Base-by-base conservation (phyloP, 2,329 filamentous ascomycete species). In the Colletotrichum neosansevieriae region DNA sequence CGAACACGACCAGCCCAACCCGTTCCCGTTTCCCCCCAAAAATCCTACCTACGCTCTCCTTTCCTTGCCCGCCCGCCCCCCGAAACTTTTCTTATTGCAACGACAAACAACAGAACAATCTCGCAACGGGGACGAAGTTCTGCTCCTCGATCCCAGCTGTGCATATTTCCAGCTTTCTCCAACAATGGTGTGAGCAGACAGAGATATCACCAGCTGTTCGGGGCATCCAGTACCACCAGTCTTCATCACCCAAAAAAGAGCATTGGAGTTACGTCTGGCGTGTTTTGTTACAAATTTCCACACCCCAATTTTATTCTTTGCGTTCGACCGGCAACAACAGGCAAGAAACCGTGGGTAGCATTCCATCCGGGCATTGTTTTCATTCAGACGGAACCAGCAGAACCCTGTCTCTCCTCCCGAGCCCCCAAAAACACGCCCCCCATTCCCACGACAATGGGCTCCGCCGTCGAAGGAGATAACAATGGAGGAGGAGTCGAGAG, bases 371-470 rank as follows among this genome's bases (percentile, higher is more conserved):
- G 32, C 40, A 58, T 59, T 65, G 60, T 65, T 68, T 68, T 68
- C 65, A 40, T 42, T 12, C 65, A 58, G 49, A 13, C 45, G 34
- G 29, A 54, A 59, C 61, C 51, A 65, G 65, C 61, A 65, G 53
- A 34, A 57, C 60, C 65, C 60, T 68, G 65, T 54, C 61, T 65
- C 65, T 44, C 63, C 53, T 57, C 47, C 29, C 21, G 19, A 58
- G 11, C n/a, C 54, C 60, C 51, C 59, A 10, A 15, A 45, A 60
- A 29, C 58, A 24, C 24, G 24, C 45, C 24, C 53, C 51, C 59
- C 64, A 64, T 64, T 59, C 24, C 32, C 47, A 59, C 53, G 65
- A 68, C 65, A 65, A 68, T 68, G 65, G 65, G 65, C 53, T 68
- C 65, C 65, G 61, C 65, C 47, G 38, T 45, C 47, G 32, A 58